Evolutionary conservation across 2,329 filamentous ascomycete genomes (phyloP), one percentile per base, ranked within the genome.

Genomic region (Drechmeria coniospora): DNA sequence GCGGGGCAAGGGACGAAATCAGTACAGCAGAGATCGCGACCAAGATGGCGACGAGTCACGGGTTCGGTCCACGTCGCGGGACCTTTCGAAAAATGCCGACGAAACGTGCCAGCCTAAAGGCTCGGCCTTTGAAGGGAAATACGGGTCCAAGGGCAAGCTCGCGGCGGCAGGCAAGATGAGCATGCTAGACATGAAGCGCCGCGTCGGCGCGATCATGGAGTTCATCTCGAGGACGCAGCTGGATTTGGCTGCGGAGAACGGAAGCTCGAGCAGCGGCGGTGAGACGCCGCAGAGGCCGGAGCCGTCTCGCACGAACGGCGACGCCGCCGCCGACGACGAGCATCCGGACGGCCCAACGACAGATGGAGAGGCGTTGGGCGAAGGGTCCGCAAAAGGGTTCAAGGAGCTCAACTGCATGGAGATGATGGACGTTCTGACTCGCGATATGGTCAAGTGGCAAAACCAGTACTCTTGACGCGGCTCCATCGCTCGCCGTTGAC

Each of bases 201-300:
- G 83, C 8, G 82, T 86, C 5, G 71, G 79, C 4, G 79, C 71
- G 13, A 92, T 94, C 46, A 65, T 92, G 33, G 83, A 90, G 40
- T 94, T 87, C 45, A 93, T 94, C 36, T 77, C 79, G 4, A 74
- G 82, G 38, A 87, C 83, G 32, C 84, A 94, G 50, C 65, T 92
- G 6, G 86, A 94, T 44, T 68, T 92, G 53, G 83, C 81, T 2
- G 73, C 69, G 17, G 77, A 75, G 34, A 29, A 32, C 18, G 31
- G 31, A 9, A 53, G 58, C 50, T 53, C 56, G 35, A 32, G 21
- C 22, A 36, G 54, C 14, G 51, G 53, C 20, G 51, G 53, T 25
- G 50, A 46, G 23, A 39, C 39, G 8, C 45, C 58, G 32, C 39
- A 55, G 32, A 53, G 57, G 22, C 42, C 40, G 36, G 54, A 47